Conservation (phyloP, 208 protist species). For the Leishmania tropica region DNA sequence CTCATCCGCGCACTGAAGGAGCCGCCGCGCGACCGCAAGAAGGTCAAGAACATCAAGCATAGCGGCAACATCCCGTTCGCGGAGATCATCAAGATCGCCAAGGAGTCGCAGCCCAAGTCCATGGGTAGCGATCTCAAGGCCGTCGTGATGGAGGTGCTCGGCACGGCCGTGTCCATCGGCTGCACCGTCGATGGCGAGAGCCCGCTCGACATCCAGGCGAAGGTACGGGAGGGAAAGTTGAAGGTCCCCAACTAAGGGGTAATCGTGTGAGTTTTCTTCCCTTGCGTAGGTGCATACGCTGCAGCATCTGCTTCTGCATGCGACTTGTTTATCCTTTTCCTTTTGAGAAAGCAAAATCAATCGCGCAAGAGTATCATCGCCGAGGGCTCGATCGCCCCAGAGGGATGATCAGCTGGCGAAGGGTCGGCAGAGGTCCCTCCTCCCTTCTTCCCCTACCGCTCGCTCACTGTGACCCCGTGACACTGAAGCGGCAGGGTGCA, state of each 20-base stretch:
- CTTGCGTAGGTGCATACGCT: background rate
- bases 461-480: background rate
- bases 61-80: constrained; percentile 98
- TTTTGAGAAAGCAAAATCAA: constrained; percentile 18
- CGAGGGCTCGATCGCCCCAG: background rate
- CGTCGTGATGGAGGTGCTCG: constrained; percentile 99
- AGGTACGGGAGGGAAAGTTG: constrained; percentile 94
- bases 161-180: constrained; percentile 97
- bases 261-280: background rate
- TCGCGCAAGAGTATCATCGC: background rate
- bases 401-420: background rate
- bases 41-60: constrained; percentile 99
- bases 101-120: constrained; percentile 94
- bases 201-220: constrained; percentile 94
- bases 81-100: constrained; percentile 98
- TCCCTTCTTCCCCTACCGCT: constrained; percentile 1
- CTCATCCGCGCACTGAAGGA: constrained; percentile 99
- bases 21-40: constrained; percentile 99
- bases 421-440: background rate
- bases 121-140: constrained; percentile 95
- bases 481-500: background rate
- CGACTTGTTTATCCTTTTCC: constrained; percentile 10
- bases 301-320: background rate
- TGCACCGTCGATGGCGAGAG: constrained; percentile 98
- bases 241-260: constrained; percentile 75